Base-by-base conservation (phyloP, 805 yeast genomes). In the Spathaspora gorwiae region DNA sequence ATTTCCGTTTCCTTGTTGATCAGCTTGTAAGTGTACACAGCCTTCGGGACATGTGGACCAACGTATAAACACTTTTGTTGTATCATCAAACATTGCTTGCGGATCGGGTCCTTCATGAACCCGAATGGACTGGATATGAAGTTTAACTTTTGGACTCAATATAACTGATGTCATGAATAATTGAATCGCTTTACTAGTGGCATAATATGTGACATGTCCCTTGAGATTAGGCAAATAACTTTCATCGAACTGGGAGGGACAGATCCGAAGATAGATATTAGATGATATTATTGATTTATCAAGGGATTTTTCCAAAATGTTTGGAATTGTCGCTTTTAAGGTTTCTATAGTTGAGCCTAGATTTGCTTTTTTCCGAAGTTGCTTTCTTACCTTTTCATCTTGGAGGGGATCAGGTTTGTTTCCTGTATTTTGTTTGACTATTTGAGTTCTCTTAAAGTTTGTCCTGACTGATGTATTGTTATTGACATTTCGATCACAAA, bases 11-110 rank as follows among this genome's bases (percentile, higher is more conserved):
- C 35, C n/a, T 13, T 29, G 40, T 11, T 13, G 15, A 11, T 46
- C 58, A 27, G 46, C 47, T 3, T 55, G 50, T 36, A 80, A 61
- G 60, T 80, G 84, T 6, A 53, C 53, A 54, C 85, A 79, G 2
- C 76, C 76, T 33, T 72, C 75, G 6, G 65, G 57, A 52, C 84
- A 79, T 1, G 84, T 80, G 35, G 72, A 64, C 84, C 85, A 81
- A 47, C 81, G 68, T 11, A 81, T 59, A 37, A 72, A 63, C 9
- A 81, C 64, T 50, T 79, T 80, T 5, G 81, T 74, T 5, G 81
- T 61, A 42, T 64, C 62, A 4, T 61, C 64, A 37, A 68, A 69
- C 2, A 72, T 59, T 33, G 68, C 60, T 42, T 58, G 57, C 10
- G 57, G 54, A 29, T 65, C 70, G 2, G 55, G 48, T 12, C 49